Percentiles rank a stretch among this genome's conserved stretches.
Conservation (phyloP, 1,139 yeast genomes). For the Candida gigantensis region DNA sequence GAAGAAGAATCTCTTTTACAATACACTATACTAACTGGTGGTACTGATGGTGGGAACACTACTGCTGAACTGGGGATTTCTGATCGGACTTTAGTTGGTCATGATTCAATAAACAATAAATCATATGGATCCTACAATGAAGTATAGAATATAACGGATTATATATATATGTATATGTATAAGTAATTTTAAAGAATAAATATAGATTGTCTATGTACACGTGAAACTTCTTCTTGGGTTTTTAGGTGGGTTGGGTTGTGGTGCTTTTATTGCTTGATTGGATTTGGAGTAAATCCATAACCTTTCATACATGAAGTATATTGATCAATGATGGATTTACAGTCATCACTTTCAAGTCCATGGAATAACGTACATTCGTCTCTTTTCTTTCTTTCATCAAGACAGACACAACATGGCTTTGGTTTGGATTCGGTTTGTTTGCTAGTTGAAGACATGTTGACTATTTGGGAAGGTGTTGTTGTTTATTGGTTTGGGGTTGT, state of each 20-base stretch:
- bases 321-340: conserved; percentile 65
- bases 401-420: conserved; percentile 96
- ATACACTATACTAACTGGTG: background rate
- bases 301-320: conserved; percentile 92
- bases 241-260: background rate
- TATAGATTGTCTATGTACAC: conserved; percentile 8
- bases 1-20: conserved; percentile 8
- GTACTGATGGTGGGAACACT: background rate
- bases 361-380: conserved; percentile 84
- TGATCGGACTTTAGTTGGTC: no score
- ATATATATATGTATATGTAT: conserved; percentile 4
- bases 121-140: conserved; percentile 9
- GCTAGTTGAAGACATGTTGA: conserved; percentile 3
- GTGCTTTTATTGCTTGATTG: conserved; percentile 22
- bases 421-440: conserved; percentile 46
- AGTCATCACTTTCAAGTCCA: conserved; percentile 84
- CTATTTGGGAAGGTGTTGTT: background rate
- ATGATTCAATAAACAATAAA: conserved; percentile 4
- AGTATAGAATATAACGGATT: conserved; percentile 3
- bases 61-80: no score
- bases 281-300: conserved; percentile 59
- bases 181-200: background rate
- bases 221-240: no score
- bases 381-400: conserved; percentile 76
- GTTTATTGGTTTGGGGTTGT: background rate